Conservation (phyloP, 2,329 filamentous ascomycete genomes). For the Cladophialophora carrionii region DNA sequence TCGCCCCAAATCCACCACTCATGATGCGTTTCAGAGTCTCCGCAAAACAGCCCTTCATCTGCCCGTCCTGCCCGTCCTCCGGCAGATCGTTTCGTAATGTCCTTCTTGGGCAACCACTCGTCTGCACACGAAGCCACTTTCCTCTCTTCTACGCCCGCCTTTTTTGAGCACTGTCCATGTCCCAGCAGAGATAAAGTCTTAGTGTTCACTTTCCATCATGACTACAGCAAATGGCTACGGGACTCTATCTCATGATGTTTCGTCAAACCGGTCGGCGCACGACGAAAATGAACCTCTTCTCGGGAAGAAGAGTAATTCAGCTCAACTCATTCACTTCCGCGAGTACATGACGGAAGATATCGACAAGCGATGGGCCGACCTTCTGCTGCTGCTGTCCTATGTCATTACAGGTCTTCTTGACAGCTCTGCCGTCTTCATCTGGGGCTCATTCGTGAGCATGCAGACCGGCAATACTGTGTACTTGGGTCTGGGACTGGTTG, state of each 20-base stretch:
- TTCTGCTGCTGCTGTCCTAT: slow-evolving; percentile 72
- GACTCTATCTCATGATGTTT: slow-evolving; percentile 15
- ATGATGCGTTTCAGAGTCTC: slow-evolving; percentile 16
- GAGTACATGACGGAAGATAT: slow-evolving; percentile 31
- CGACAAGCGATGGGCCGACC: slow-evolving; percentile 57
- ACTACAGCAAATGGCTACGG: slow-evolving; percentile 27
- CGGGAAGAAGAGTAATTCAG: not conserved
- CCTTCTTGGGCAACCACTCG: slow-evolving; percentile 3
- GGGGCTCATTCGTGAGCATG: slow-evolving; percentile 82
- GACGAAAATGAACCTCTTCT: slow-evolving; percentile 26
- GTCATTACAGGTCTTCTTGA: slow-evolving; percentile 77
- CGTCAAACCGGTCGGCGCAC: slow-evolving; percentile 9
- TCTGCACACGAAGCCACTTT: slow-evolving; percentile 1
- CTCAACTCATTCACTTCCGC: slow-evolving; percentile 13
- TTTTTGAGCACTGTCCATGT: not conserved
- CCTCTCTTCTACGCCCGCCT: not conserved
- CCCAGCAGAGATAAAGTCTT: not conserved
- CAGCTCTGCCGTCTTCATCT: slow-evolving; percentile 74
- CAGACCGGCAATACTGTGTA: slow-evolving; percentile 86
- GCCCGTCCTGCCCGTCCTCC: slow-evolving; percentile 4
- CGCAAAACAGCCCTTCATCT: slow-evolving; percentile 8
- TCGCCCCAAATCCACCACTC: slow-evolving; percentile 12
- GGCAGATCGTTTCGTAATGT: slow-evolving; percentile 29
- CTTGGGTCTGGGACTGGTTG: slow-evolving; percentile 71
- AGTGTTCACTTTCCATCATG: slow-evolving; percentile 19